A percentile compares a stretch with the other conserved stretches of the same genome.
Evolutionary conservation across 129 eudicot genomes (phyloP).

Genomic region (Artemisia argyi): DNA sequence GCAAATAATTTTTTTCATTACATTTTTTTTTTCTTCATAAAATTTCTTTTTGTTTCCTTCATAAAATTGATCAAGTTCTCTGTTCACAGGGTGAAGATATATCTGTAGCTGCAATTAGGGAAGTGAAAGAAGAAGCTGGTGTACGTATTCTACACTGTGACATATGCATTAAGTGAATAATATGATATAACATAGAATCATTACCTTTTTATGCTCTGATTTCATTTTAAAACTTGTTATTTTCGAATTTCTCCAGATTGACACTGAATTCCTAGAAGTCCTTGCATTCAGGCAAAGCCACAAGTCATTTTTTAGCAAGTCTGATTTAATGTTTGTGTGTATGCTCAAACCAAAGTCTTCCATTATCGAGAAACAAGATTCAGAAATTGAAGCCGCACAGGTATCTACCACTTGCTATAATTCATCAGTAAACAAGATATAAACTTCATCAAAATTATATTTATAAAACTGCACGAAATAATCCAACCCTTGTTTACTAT

Average conservation of each 20-base stretch:
- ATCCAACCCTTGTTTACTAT: not conserved
- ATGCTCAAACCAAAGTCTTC: conserved; percentile 41
- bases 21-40: not conserved
- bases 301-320: conserved; percentile 43
- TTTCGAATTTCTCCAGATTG: conserved; percentile 34
- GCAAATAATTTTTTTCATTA: not conserved
- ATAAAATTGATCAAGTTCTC: conserved; percentile 7
- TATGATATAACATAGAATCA: not conserved
- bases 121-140: conserved; percentile 71
- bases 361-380: conserved; percentile 38
- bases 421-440: not conserved
- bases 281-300: conserved; percentile 69
- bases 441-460: not conserved
- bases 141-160: conserved; percentile 36
- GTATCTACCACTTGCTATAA: conserved; percentile 9
- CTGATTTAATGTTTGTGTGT: conserved; percentile 52
- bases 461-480: not conserved
- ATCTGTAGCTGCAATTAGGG: conserved; percentile 55
- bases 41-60: not conserved
- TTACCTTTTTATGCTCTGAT: not conserved
- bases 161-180: not conserved
- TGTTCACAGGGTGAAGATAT: conserved; percentile 52
- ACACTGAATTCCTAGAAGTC: conserved; percentile 47
- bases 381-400: conserved; percentile 44
- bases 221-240: conserved; percentile 1